Evolutionary conservation across 1,284 basidiomycete genomes (phyloP).

Genomic region (Apiotrichum mycotoxinovorans): DNA sequence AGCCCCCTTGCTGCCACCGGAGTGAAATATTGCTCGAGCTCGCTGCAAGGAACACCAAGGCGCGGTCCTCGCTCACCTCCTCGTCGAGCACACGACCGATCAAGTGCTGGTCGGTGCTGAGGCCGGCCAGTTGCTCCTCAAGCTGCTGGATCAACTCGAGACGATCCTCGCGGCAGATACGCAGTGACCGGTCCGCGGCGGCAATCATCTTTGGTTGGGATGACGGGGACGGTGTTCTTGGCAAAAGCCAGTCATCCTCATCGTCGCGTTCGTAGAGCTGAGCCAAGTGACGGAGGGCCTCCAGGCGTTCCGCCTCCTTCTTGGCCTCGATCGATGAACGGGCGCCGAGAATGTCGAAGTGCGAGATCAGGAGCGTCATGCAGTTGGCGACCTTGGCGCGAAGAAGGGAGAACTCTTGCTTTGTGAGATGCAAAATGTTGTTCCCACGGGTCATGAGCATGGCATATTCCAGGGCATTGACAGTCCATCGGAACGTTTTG

Average conservation of each 20-base stretch:
- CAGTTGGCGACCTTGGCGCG: conserved; percentile 91
- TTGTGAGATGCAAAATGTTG: conserved; percentile 83
- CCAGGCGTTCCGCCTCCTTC: conserved; percentile 79
- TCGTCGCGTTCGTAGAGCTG: conserved; percentile 55
- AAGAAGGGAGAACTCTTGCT: conserved; percentile 83
- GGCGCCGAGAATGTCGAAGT: conserved; percentile 97
- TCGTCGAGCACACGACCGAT: conserved; percentile 87
- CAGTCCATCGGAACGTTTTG: conserved; percentile 97
- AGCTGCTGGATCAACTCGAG: conserved; percentile 60
- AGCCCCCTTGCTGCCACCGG: conserved; percentile 97
- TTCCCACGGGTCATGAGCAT: conserved; percentile 84
- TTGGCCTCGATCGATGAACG: conserved; percentile 80
- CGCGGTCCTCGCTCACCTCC: conserved; percentile 84
- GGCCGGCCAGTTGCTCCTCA: conserved; percentile 59
- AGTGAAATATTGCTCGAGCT: conserved; percentile 93
- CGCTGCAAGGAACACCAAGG: conserved; percentile 84
- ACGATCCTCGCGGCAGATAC: conserved; percentile 69
- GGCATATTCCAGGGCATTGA: conserved; percentile 91
- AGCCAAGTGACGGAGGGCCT: conserved; percentile 65
- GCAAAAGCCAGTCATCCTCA: conserved; percentile 53
- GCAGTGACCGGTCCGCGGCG: conserved; percentile 59
- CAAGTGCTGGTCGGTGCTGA: conserved; percentile 66
- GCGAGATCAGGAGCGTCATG: conserved; percentile 91
- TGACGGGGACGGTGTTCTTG: conserved; percentile 30
- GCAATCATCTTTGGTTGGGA: conserved; percentile 25